phyloP scores from a whole-genome alignment of 192 early-diverging fungal species.

The Backusella macrospora region DNA sequence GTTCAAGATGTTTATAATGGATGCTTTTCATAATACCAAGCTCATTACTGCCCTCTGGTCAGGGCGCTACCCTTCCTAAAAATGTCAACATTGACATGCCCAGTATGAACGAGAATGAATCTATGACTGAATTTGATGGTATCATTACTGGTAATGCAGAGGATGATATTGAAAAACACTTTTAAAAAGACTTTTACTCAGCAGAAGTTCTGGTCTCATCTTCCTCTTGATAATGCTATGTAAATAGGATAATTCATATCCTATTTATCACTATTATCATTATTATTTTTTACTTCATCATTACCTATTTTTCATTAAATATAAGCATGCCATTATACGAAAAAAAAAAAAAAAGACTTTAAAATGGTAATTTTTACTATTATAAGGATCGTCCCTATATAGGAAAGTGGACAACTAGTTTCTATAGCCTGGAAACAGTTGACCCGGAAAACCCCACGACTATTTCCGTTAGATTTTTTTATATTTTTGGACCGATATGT shows the following conservation, averaged over 20 bases:
- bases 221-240: slow-evolving; percentile 19
- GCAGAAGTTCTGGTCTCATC: slow-evolving; percentile 25
- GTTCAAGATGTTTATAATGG: slow-evolving; percentile 24
- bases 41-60: slow-evolving; percentile 26
- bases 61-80: slow-evolving; percentile 19
- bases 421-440: neutral
- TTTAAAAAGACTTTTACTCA: slow-evolving; percentile 23
- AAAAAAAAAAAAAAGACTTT: neutral
- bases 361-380: slow-evolving; percentile 1
- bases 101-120: neutral
- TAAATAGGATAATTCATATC: neutral
- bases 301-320: too few relatives aligned
- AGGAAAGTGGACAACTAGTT: too few relatives aligned
- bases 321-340: too few relatives aligned
- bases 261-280: too few relatives aligned
- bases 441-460: neutral
- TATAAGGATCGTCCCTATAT: too few relatives aligned
- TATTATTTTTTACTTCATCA: too few relatives aligned
- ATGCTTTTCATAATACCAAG: slow-evolving; percentile 29
- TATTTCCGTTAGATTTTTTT: too few relatives aligned
- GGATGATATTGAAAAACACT: neutral
- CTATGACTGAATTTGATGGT: slow-evolving; percentile 8
- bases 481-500: too few relatives aligned
- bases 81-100: slow-evolving; percentile 13
- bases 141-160: slow-evolving; percentile 4